A percentile compares a stretch with the other conserved stretches of the same genome.
phyloP scores from a whole-genome alignment of 371 early-diverging fungal species.

The Blakeslea trispora region DNA sequence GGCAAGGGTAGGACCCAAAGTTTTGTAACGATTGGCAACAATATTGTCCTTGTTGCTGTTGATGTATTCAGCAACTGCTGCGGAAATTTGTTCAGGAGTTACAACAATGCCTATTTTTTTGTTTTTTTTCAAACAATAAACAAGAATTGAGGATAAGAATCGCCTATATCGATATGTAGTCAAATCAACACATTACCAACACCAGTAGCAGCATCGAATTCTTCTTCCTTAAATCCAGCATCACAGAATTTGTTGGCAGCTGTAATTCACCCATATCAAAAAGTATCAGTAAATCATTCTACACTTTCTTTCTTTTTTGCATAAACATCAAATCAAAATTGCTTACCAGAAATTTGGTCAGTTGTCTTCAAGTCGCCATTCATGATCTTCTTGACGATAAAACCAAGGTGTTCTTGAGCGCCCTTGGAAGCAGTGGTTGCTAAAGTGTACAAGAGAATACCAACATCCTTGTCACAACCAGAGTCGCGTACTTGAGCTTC shows the following conservation, averaged over 20 bases:
- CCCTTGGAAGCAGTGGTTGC: conserved; percentile 86
- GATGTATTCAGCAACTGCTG: conserved; percentile 59
- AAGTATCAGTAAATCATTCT: not conserved
- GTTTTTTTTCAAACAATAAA: too few relatives aligned
- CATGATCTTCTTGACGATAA: conserved; percentile 76
- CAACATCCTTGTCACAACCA: conserved; percentile 68
- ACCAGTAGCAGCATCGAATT: conserved; percentile 84
- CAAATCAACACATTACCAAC: conserved; percentile 77
- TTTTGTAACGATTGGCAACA: conserved; percentile 80
- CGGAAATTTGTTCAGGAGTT: conserved; percentile 67
- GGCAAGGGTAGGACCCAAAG: conserved; percentile 76
- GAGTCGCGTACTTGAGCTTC: conserved; percentile 66
- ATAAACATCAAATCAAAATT: too few relatives aligned
- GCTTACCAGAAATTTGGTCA: conserved; percentile 92
- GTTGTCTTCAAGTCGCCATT: conserved; percentile 68
- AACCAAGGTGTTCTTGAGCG: conserved; percentile 72
- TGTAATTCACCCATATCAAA: too few relatives aligned
- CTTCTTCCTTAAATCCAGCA: conserved; percentile 60
- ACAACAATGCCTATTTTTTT: conserved; percentile 57
- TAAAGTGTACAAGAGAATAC: conserved; percentile 82
- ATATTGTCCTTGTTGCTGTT: conserved; percentile 70
- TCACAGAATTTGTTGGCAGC: conserved; percentile 91
- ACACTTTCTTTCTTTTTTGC: too few relatives aligned
- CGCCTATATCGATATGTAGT: too few relatives aligned
- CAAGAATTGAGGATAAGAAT: not conserved